These are phyloP conservation scores for Wakefieldia striispora DNA, from an alignment of 768 basidiomycete species.

Conservation along the genomic window DNA sequence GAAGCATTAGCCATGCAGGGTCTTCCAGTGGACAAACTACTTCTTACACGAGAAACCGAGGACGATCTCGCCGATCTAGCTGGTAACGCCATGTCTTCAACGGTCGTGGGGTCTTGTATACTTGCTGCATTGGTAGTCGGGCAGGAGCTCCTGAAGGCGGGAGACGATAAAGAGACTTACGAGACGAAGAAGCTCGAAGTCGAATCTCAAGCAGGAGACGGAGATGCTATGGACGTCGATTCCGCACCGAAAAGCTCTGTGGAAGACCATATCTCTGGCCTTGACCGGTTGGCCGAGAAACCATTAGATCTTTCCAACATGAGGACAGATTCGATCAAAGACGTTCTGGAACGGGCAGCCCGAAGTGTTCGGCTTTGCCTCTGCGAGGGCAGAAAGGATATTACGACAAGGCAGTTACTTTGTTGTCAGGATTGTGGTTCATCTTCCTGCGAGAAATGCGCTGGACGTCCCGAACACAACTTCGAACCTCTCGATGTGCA, in stretches of 20 bases:
- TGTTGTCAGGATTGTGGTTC: conserved; percentile 75
- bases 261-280: conserved; percentile 64
- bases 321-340: conserved; percentile 43
- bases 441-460: conserved; percentile 81
- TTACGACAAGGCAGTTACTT: conserved; percentile 63
- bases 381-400: conserved; percentile 86
- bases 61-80: conserved; percentile 93
- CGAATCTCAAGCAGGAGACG: conserved; percentile 26
- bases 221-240: conserved; percentile 53
- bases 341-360: conserved; percentile 62
- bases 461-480: conserved; percentile 88
- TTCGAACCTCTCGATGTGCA: conserved; percentile 53
- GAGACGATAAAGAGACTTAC: conserved; percentile 64
- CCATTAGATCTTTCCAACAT: conserved; percentile 68
- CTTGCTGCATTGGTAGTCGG: conserved; percentile 75
- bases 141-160: conserved; percentile 62
- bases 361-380: conserved; percentile 76
- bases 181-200: conserved; percentile 55
- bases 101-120: conserved; percentile 90
- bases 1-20: conserved; percentile 95
- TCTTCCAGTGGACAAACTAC: conserved; percentile 85
- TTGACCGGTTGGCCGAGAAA: conserved; percentile 60
- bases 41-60: conserved; percentile 89
- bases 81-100: conserved; percentile 97
- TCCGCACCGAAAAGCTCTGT: conserved; percentile 20